These are phyloP conservation scores for Pseudotsuga menziesii DNA, from an alignment of 75 land plant genomes.

Conservation along the genomic window DNA sequence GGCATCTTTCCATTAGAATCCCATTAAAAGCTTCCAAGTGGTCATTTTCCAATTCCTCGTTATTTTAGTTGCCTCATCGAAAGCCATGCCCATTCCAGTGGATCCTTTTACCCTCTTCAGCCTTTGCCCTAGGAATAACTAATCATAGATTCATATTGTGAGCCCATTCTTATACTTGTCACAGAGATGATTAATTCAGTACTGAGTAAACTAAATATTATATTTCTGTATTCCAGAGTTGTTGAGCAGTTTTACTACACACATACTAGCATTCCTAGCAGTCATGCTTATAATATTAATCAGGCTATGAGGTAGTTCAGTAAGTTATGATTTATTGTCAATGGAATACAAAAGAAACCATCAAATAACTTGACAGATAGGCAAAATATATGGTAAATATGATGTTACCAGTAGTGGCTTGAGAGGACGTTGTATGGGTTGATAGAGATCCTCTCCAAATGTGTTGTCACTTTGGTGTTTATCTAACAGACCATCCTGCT, in stretches of 20 bases:
- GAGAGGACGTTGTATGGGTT: constrained; percentile 47
- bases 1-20: no score
- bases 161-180: no score
- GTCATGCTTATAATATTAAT: neutral
- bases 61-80: no score
- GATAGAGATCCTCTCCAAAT: constrained; percentile 45
- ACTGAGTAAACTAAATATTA: no score
- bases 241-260: neutral
- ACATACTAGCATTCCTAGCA: neutral
- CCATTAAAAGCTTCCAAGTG: no score
- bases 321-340: neutral
- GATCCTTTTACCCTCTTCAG: no score
- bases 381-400: neutral
- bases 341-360: neutral
- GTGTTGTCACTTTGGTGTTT: constrained; percentile 55
- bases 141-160: no score
- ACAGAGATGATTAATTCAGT: no score
- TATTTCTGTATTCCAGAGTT: neutral
- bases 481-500: constrained; percentile 72
- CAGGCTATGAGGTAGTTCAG: neutral
- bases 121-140: no score
- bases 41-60: no score
- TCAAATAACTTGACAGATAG: neutral
- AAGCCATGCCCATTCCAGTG: no score
- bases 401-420: constrained; percentile 62